These are phyloP conservation scores for Coccomyxa sp. DNA, from an alignment of 139 green algal species.

Conservation along the genomic window DNA sequence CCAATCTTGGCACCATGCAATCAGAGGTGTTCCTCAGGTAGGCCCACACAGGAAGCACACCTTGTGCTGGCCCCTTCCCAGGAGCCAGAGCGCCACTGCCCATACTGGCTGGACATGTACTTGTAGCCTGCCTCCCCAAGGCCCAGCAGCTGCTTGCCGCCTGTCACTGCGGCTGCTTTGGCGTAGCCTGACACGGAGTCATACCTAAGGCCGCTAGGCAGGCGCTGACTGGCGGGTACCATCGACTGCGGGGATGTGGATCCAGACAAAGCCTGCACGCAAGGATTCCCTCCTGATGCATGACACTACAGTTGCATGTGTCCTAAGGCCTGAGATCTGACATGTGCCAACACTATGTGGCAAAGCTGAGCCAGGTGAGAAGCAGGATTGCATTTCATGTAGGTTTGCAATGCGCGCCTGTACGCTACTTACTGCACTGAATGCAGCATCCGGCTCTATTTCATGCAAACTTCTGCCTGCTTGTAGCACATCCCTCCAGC, in stretches of 20 bases:
- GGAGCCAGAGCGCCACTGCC: constrained; percentile 7
- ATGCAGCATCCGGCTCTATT: neutral
- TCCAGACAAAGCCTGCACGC: neutral
- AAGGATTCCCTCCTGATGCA: neutral
- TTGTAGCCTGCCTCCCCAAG: constrained; percentile 20
- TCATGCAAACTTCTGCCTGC: neutral
- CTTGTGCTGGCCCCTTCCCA: neutral
- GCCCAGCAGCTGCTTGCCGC: constrained; percentile 23
- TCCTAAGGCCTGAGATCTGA: neutral
- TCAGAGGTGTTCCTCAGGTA: too few relatives aligned
- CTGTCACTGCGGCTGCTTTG: neutral
- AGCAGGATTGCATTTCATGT: neutral
- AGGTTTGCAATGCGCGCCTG: too few relatives aligned
- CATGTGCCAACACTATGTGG: neutral
- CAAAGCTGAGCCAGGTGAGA: neutral
- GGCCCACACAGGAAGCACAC: too few relatives aligned
- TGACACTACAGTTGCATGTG: neutral
- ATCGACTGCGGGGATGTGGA: neutral
- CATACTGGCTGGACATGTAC: constrained; percentile 14
- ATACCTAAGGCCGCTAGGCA: neutral
- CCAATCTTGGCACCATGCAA: too few relatives aligned
- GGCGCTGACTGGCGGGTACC: neutral
- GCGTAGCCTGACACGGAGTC: neutral
- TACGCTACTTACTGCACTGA: neutral
- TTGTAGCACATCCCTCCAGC: neutral